Conservation (phyloP, 164 flowering plant genomes). For the Taxillus chinensis region DNA sequence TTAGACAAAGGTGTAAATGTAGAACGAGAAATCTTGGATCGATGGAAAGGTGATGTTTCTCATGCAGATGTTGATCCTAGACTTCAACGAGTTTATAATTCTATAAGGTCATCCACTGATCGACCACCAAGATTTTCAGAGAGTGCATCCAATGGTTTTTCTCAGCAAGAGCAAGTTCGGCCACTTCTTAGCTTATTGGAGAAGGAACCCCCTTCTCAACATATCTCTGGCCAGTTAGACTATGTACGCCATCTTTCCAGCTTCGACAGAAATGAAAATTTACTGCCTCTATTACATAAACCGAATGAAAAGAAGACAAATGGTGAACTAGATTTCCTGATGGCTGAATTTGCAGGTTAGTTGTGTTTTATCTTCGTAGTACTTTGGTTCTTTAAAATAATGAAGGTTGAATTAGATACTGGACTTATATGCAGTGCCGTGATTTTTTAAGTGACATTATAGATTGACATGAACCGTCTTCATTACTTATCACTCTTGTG, state of each 20-base stretch:
- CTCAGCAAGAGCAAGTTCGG: slow-evolving; percentile 75
- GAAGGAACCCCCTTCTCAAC: slow-evolving; percentile 93
- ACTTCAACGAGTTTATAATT: slow-evolving; percentile 41
- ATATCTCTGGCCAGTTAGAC: slow-evolving; percentile 90
- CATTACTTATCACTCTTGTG: no score
- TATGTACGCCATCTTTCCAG: slow-evolving; percentile 80
- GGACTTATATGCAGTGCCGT: background rate
- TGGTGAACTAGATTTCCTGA: slow-evolving; percentile 84
- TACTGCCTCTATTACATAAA: slow-evolving; percentile 74
- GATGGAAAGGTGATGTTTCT: slow-evolving; percentile 42
- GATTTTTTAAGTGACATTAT: background rate
- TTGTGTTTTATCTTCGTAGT: background rate
- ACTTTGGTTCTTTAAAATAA: background rate
- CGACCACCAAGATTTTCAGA: slow-evolving; percentile 48
- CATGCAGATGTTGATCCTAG: slow-evolving; percentile 47
- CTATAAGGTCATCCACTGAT: slow-evolving; percentile 46
- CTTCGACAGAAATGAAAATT: slow-evolving; percentile 80
- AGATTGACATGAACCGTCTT: background rate
- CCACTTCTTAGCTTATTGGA: slow-evolving; percentile 96
- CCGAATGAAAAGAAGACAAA: slow-evolving; percentile 73
- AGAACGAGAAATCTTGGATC: slow-evolving; percentile 41
- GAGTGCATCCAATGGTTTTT: slow-evolving; percentile 41
- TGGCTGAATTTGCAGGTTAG: slow-evolving; percentile 94
- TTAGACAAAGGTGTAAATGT: slow-evolving; percentile 29
- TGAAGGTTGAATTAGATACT: background rate